Percentiles rank a stretch among this genome's conserved stretches.
Evolutionary conservation across 306 rosid species (phyloP).

Genomic region (Acacia confusa): DNA sequence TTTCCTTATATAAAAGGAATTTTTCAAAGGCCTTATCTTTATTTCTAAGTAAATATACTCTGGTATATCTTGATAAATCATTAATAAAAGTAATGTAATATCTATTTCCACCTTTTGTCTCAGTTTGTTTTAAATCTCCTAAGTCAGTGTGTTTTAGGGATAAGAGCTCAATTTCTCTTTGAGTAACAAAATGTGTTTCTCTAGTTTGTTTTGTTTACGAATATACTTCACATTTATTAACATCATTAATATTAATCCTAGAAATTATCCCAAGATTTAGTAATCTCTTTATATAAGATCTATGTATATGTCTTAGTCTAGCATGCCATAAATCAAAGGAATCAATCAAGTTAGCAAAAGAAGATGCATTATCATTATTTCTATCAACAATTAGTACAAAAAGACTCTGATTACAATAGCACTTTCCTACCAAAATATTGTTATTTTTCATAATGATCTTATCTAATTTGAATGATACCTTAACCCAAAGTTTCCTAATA

Average conservation of each 20-base stretch:
- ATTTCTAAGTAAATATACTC: not conserved
- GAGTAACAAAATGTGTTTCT: not conserved
- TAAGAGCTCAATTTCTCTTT: not conserved
- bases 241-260: not conserved
- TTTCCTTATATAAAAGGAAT: not conserved
- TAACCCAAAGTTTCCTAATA: not conserved
- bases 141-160: not conserved
- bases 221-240: not conserved
- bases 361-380: not conserved
- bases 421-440: no score
- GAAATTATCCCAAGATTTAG: no score
- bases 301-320: not conserved
- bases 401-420: not conserved
- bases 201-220: not conserved
- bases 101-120: not conserved
- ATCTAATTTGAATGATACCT: not conserved
- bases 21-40: not conserved
- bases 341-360: not conserved
- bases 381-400: not conserved
- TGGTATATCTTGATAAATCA: not conserved
- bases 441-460: not conserved
- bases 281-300: not conserved
- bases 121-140: not conserved
- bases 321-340: not conserved
- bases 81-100: not conserved